A percentile compares a stretch with the other conserved stretches of the same genome.
These are phyloP conservation scores for Viola odorata DNA, from an alignment of 345 rosid species.

Conservation along the genomic window DNA sequence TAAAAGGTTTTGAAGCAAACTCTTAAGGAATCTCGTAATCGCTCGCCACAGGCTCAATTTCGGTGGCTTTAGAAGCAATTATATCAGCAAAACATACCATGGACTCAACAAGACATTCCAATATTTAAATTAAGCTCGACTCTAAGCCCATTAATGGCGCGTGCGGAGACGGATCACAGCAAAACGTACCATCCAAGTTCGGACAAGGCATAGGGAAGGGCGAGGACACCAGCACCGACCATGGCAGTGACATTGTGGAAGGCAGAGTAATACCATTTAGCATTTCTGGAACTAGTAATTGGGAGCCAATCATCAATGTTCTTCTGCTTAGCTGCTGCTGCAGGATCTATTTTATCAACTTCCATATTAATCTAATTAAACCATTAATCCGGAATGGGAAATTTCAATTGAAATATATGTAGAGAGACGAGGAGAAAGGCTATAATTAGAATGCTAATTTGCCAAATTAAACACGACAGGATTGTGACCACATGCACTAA, in stretches of 20 bases:
- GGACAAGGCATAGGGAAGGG: slow-evolving; percentile 84
- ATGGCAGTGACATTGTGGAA: slow-evolving; percentile 92
- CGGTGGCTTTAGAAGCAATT: no score
- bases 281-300: slow-evolving; percentile 54
- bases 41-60: no score
- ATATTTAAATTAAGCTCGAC: no score
- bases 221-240: slow-evolving; percentile 88
- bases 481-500: no score
- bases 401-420: no score
- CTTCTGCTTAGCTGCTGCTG: slow-evolving; percentile 21
- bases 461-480: no score
- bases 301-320: slow-evolving; percentile 69
- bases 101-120: neutral
- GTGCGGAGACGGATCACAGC: neutral
- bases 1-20: no score
- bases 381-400: no score
- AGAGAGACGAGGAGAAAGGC: no score
- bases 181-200: slow-evolving; percentile 62
- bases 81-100: neutral
- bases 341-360: neutral
- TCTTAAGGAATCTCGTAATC: no score
- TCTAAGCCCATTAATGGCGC: neutral
- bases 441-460: no score
- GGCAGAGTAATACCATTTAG: slow-evolving; percentile 89
- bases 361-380: no score